Conservation (phyloP, 2,329 filamentous ascomycete species). For the Dactylonectria estremocensis region DNA sequence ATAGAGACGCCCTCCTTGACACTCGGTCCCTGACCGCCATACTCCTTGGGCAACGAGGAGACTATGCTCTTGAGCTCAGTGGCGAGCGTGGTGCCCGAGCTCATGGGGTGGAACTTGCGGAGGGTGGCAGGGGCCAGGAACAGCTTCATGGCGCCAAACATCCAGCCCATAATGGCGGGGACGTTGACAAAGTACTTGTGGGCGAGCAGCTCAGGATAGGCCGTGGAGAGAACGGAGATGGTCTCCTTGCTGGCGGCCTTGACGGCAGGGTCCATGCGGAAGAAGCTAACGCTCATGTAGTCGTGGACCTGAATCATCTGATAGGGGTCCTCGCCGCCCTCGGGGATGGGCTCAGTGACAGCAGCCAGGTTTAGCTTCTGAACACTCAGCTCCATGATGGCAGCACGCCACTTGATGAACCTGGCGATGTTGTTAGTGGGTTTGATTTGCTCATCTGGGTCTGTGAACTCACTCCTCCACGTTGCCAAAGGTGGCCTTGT, state of each 20-base stretch:
- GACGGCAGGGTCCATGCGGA: constrained; percentile 83
- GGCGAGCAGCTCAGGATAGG: constrained; percentile 87
- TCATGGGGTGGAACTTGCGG: constrained; percentile 85
- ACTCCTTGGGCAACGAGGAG: constrained; percentile 78
- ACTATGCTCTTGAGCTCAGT: constrained; percentile 72
- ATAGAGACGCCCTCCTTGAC: constrained; percentile 57
- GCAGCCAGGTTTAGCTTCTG: constrained; percentile 79
- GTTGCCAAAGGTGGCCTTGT: constrained; percentile 87
- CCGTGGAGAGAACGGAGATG: constrained; percentile 84
- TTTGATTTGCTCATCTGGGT: neutral
- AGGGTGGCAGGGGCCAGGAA: constrained; percentile 81
- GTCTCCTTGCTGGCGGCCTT: constrained; percentile 85
- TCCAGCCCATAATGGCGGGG: constrained; percentile 90
- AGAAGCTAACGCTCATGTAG: constrained; percentile 89
- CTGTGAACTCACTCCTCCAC: constrained; percentile 77
- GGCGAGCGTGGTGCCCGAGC: constrained; percentile 79
- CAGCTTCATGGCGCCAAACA: constrained; percentile 82
- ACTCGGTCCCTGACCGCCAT: constrained; percentile 79
- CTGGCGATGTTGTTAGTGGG: constrained; percentile 60
- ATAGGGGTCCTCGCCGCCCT: constrained; percentile 85
- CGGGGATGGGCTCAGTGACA: constrained; percentile 80
- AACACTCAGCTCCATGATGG: constrained; percentile 90
- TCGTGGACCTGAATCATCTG: constrained; percentile 95
- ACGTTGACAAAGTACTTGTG: constrained; percentile 98
- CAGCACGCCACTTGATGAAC: constrained; percentile 91